Evolutionary conservation across 2,329 filamentous ascomycete species (phyloP), one percentile per base, ranked within the genome.

Genomic region (Graphilbum fragrans): DNA sequence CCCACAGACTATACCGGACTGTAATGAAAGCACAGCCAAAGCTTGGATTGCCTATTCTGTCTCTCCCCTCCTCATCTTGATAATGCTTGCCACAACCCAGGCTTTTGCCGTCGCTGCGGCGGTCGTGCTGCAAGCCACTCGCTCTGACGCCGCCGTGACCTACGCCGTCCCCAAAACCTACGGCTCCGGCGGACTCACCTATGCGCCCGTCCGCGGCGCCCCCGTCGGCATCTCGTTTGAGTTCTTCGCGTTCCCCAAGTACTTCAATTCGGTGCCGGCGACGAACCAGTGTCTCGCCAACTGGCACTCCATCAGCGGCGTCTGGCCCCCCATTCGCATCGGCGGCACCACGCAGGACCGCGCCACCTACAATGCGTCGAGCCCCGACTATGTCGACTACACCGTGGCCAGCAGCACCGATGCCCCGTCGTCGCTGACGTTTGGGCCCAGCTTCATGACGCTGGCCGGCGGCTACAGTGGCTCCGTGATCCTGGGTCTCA

Each of bases 271-370:
- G 46, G 66, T 75, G 14, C 61, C 61, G 0, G 59, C 67, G 2
- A 75, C 70, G 0, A 58, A 54, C 0, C 64, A 66, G 47, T 76
- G 72, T 45, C 56, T 76, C 6, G 52, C 64, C 20, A 74, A 74
- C 49, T 63, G 72, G 49, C 63, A 65, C 45, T 57, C 63, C 12
- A 44, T 74, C 37, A 67, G 63, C 0, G 71, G 70, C 2, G 58
- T 56, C 11, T 71, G 65, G 65, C 70, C 71, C 8, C 70, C 70
- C 0, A 62, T 75, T 36, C 60, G 72, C 39, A 73, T 76, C 41
- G 72, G 72, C n/a, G 72, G 72, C 2, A 76, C 72, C 1, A 75
- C 71, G 1, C 70, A 74, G 59, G 72, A 75, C 47, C 64, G 71
- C 5, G 71, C 72, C 1, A 63, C 57, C 3, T 75, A 68, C 46